A percentile compares a stretch with the other conserved stretches of the same genome.
These are phyloP conservation scores for Eucalyptus grandis DNA, from an alignment of 345 rosid species.

Conservation along the genomic window DNA sequence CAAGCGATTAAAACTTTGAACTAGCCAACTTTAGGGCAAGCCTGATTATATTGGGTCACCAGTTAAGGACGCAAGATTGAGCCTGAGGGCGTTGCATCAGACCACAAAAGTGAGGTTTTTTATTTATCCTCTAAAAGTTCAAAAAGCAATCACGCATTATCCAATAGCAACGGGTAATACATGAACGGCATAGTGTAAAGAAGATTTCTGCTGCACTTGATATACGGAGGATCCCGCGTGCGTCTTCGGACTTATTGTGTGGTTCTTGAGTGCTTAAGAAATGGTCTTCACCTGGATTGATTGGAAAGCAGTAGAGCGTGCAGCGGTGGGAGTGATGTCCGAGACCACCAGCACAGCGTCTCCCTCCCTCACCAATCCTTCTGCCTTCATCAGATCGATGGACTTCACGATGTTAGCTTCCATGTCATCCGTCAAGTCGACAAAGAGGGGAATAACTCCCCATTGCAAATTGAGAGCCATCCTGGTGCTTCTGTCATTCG, in stretches of 20 bases:
- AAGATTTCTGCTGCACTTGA: background rate
- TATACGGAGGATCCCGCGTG: background rate
- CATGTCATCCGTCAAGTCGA: slow-evolving; percentile 38
- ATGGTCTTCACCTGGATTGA: slow-evolving; percentile 51
- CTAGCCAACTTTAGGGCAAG: background rate
- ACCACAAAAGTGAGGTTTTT: background rate
- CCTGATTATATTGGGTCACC: background rate
- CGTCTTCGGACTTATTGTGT: background rate
- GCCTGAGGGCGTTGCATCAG: background rate
- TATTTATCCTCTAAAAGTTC: background rate
- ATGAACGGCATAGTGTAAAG: background rate
- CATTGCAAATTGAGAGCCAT: slow-evolving; percentile 63
- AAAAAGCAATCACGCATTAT: background rate
- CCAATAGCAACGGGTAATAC: background rate
- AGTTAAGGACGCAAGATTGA: background rate
- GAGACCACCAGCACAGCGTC: slow-evolving; percentile 45
- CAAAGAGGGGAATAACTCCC: slow-evolving; percentile 50
- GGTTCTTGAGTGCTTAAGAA: background rate
- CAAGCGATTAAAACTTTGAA: background rate
- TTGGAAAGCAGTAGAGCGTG: slow-evolving; percentile 23
- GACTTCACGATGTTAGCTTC: slow-evolving; percentile 37
- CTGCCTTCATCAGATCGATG: slow-evolving; percentile 23
- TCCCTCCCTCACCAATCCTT: slow-evolving; percentile 37
- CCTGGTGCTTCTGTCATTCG: slow-evolving; percentile 17
- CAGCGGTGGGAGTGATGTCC: slow-evolving; percentile 26